A percentile compares a stretch with the other conserved stretches of the same genome.
phyloP scores from a whole-genome alignment of 371 early-diverging fungal genomes.

The Mucor piriformis region DNA sequence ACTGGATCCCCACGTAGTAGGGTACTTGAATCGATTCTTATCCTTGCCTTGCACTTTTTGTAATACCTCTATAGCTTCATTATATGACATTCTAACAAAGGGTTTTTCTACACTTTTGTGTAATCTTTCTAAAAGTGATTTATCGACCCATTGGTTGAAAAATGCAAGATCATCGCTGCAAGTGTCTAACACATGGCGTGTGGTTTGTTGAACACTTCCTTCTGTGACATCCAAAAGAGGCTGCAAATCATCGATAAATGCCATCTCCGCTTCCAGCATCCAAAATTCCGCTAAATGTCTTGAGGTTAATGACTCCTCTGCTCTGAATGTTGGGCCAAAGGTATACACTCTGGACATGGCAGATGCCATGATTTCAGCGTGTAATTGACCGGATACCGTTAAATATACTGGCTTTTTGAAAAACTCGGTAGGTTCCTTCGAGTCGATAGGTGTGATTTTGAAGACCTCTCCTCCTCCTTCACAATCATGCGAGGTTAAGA shows the following conservation, averaged over 20 bases:
- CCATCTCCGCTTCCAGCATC: constrained; percentile 93
- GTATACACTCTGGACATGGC: constrained; percentile 86
- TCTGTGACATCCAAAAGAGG: constrained; percentile 65
- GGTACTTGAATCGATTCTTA: constrained; percentile 58
- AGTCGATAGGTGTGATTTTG: constrained; percentile 41
- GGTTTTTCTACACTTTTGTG: constrained; percentile 46
- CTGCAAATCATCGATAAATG: constrained; percentile 66
- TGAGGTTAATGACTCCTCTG: constrained; percentile 82
- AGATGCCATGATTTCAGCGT: constrained; percentile 79
- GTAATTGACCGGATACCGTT: constrained; percentile 91
- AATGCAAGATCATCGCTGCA: constrained; percentile 60
- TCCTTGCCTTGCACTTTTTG: constrained; percentile 41
- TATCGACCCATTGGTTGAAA: constrained; percentile 59
- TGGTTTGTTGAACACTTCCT: constrained; percentile 54
- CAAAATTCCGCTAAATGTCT: constrained; percentile 94
- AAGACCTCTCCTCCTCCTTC: constrained; percentile 96
- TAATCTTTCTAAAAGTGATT: constrained; percentile 42
- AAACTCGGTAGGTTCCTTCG: constrained; percentile 58
- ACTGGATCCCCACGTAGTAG: constrained; percentile 75
- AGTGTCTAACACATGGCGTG: constrained; percentile 49
- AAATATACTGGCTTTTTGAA: constrained; percentile 79
- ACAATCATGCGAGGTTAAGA: constrained; percentile 87
- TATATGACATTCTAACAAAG: constrained; percentile 81
- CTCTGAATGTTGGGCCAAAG: constrained; percentile 87
- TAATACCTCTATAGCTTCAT: constrained; percentile 78